Conservation (phyloP, 768 basidiomycete species). For the Astraeus odoratus region DNA sequence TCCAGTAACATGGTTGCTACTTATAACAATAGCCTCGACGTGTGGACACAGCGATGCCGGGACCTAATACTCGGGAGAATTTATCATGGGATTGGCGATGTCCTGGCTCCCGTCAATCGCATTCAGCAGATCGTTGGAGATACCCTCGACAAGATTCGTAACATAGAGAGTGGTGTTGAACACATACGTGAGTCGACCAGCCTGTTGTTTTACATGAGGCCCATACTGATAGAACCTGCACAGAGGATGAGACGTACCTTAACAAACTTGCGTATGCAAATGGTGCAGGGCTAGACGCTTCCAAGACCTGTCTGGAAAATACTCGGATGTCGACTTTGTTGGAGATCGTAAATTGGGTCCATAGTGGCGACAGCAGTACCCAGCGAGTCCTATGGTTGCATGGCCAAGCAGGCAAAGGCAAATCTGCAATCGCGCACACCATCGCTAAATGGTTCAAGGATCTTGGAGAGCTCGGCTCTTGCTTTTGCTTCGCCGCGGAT, state of each 20-base stretch:
- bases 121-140: too few relatives aligned
- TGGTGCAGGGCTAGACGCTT: neutral
- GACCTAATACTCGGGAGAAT: neutral
- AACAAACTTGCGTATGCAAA: neutral
- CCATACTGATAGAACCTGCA: neutral
- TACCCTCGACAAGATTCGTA: neutral
- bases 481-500: slow-evolving; percentile 6
- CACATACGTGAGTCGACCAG: neutral
- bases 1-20: neutral
- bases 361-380: neutral
- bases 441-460: slow-evolving; percentile 7
- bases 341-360: slow-evolving; percentile 13
- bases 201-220: neutral
- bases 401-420: slow-evolving; percentile 12
- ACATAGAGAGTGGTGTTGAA: neutral
- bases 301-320: slow-evolving; percentile 7
- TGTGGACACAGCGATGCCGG: neutral
- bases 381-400: slow-evolving; percentile 8
- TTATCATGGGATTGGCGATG: neutral
- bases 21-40: neutral
- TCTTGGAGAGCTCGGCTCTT: slow-evolving; percentile 2
- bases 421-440: slow-evolving; percentile 15
- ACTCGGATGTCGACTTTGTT: slow-evolving; percentile 9
- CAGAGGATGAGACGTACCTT: neutral
- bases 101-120: too few relatives aligned